Conservation (phyloP, 2,329 filamentous ascomycete genomes). For the Botrytis byssoidea region DNA sequence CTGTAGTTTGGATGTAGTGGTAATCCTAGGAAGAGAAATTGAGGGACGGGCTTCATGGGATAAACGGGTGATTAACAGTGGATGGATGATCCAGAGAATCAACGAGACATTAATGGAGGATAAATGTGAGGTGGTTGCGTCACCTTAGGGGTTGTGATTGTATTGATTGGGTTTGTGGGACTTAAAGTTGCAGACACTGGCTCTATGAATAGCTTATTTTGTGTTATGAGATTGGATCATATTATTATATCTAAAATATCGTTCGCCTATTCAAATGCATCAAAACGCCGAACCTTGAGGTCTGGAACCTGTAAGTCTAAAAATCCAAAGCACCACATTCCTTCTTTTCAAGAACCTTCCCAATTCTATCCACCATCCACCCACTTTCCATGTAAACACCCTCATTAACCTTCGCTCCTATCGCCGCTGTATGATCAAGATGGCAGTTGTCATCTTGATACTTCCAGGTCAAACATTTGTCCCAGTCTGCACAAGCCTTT, state of each 20-base stretch:
- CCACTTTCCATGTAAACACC: constrained; percentile 26
- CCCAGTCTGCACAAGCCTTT: constrained; percentile 24
- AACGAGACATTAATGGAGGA: background rate
- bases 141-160: background rate
- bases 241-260: background rate
- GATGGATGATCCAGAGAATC: constrained; percentile 19
- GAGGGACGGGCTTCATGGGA: background rate
- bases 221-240: background rate
- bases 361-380: constrained; percentile 28
- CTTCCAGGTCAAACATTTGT: constrained; percentile 25
- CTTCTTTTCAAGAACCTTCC: constrained; percentile 15
- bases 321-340: constrained; percentile 21
- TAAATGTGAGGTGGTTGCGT: background rate
- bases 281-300: background rate
- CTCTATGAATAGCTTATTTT: background rate
- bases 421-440: constrained; percentile 23
- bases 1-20: constrained; percentile 5
- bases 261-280: background rate
- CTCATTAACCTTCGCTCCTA: constrained; percentile 21
- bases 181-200: background rate
- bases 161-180: background rate
- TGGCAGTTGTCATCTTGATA: constrained; percentile 25
- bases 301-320: background rate
- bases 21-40: constrained; percentile 3
- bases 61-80: background rate